A percentile compares a stretch with the other conserved stretches of the same genome.
Evolutionary conservation across 257 asterid species (phyloP).

Genomic region (Lycium barbarum): DNA sequence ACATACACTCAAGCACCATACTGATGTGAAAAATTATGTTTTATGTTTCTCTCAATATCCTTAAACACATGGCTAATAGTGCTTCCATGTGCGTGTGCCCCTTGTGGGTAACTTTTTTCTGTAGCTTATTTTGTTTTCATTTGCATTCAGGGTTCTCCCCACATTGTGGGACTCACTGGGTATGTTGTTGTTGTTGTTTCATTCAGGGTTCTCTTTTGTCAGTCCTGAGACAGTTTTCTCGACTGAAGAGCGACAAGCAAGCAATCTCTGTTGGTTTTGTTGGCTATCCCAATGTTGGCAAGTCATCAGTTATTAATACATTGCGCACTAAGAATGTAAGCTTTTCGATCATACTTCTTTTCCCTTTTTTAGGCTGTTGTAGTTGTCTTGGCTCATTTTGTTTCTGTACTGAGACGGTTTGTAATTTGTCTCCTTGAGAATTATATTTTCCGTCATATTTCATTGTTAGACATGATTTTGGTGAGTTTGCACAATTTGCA

Average conservation of each 20-base stretch:
- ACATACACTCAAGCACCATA: not conserved
- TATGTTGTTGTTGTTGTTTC: too few relatives aligned
- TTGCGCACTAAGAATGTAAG: constrained; percentile 89
- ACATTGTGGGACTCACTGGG: too few relatives aligned
- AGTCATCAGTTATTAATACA: constrained; percentile 97
- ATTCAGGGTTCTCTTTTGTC: constrained; percentile 89
- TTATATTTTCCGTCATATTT: not conserved
- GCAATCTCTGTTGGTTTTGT: constrained; percentile 97
- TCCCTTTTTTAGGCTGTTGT: not conserved
- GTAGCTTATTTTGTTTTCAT: constrained; percentile 13
- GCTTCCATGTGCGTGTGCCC: not conserved
- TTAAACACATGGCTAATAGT: not conserved
- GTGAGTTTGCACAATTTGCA: not conserved
- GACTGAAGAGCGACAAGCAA: constrained; percentile 92
- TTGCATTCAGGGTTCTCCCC: constrained; percentile 67
- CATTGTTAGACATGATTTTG: not conserved
- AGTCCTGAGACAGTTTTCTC: constrained; percentile 85
- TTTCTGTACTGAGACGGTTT: not conserved
- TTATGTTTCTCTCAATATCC: not conserved
- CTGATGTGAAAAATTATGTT: not conserved
- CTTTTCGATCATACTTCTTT: not conserved
- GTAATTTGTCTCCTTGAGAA: constrained; percentile 15
- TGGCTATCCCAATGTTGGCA: constrained; percentile 98
- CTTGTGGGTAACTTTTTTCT: not conserved
- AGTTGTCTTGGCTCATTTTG: not conserved